Conservation (phyloP, 1,139 yeast genomes). For the Debaryomycetaceae sp. region DNA sequence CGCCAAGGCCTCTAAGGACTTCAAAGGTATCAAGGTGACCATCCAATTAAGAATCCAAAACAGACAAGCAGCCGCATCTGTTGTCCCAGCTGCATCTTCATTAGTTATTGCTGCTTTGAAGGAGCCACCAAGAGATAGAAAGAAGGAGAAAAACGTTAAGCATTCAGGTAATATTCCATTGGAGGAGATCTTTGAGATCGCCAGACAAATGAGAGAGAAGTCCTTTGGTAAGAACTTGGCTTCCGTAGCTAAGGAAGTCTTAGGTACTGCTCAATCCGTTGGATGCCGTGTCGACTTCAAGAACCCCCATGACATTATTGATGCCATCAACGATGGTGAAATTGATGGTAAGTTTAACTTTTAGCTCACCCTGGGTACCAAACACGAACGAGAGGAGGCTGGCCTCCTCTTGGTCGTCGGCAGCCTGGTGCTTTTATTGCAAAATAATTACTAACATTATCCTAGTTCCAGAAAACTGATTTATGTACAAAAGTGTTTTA, state of each 20-base stretch:
- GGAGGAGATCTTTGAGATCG: constrained; percentile 95
- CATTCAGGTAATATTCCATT: constrained; percentile 99
- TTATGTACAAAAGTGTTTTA: constrained; percentile 34
- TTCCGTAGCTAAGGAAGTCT: constrained; percentile 96
- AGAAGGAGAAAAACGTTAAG: constrained; percentile 99
- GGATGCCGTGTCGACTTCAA: constrained; percentile 99
- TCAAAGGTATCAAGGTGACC: constrained; percentile 99
- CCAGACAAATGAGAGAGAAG: constrained; percentile 96
- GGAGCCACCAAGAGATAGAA: constrained; percentile 99
- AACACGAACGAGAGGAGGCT: not conserved
- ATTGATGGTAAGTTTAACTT: constrained; percentile 48
- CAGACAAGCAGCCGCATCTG: constrained; percentile 99
- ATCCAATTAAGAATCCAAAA: constrained; percentile 98
- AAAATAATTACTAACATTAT: constrained; percentile 6
- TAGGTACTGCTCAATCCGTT: constrained; percentile 99
- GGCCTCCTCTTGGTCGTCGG: not conserved
- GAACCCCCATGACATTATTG: constrained; percentile 99
- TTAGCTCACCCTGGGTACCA: not conserved
- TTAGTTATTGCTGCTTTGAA: constrained; percentile 98
- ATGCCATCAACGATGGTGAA: constrained; percentile 97
- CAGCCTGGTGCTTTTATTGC: not conserved
- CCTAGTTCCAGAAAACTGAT: constrained; percentile 75
- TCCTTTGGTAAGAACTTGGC: constrained; percentile 97
- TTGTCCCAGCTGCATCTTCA: constrained; percentile 99
- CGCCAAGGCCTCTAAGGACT: constrained; percentile 99